Evolutionary conservation across 257 asterid genomes (phyloP), one percentile per base, ranked within the genome.

Genomic region (Perilla frutescens): DNA sequence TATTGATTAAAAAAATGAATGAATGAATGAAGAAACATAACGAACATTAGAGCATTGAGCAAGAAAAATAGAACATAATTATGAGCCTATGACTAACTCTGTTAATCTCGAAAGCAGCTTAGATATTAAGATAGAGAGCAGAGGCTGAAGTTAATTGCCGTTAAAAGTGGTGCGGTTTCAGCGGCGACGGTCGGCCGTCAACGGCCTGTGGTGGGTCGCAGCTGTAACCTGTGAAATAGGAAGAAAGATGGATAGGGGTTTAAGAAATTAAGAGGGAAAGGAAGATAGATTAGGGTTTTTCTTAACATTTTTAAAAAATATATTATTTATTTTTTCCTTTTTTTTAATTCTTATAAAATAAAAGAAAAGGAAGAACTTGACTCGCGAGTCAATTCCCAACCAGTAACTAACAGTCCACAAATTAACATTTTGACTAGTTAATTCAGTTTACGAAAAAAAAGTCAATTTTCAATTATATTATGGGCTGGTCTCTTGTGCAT

Each of bases 211-310:
- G 61, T 7, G 39, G 37, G 60, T 3, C 1, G 9, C 6, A 36
- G 13, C 60, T 54, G 6, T 29, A 26, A 60, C 0, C 43, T 31
- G 40, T 10, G 43, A n/a, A 32, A 11, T 4, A 31, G 40, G 26
- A 36, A 32, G 65, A 59, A 59, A 59, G 47, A 34, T 34, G 29
- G 66, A 60, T 60, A 60, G 43, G 45, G 65, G 45, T 36, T 59
- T 29, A 48, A 34, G 37, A 34, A 34, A 34, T 34, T 34, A 34
- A 13, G 53, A 48, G 15, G 53, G 1, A 11, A 48, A 48, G 48
- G 37, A 34, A 34, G 37, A 34, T 34, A 4, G 37, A 43, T 1
- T 43, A 43, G 48, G 48, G 9, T 43, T 43, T 43, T 43, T 1
- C 48, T 7, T 34, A 2, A 34, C 3, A 4, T 2, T 2, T 34